Evolutionary conservation across 176 grass and related monocot species (phyloP).

Genomic region (Cocos nucifera): DNA sequence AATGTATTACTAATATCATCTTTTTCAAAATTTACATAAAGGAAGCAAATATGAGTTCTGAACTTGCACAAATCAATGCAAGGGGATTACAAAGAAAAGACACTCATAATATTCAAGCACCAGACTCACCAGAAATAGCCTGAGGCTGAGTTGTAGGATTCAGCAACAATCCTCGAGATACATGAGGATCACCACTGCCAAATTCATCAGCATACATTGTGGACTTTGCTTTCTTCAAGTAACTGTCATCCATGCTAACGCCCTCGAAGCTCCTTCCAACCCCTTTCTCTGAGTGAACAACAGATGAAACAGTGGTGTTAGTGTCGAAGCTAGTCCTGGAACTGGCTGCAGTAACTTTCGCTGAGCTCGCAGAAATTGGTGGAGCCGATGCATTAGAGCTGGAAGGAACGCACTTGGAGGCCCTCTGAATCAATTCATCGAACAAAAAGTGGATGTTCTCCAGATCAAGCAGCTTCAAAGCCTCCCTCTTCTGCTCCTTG

Average conservation of each 20-base stretch:
- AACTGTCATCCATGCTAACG: constrained; percentile 86
- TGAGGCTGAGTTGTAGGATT: constrained; percentile 6
- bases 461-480: constrained; percentile 66
- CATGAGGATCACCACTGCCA: constrained; percentile 23
- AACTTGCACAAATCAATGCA: too few relatives aligned
- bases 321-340: constrained; percentile 6
- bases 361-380: constrained; percentile 20
- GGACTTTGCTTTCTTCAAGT: constrained; percentile 67
- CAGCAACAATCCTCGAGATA: constrained; percentile 7
- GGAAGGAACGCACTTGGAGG: constrained; percentile 63
- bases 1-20: too few relatives aligned
- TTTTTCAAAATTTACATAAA: too few relatives aligned
- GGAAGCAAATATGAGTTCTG: too few relatives aligned
- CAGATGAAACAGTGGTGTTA: constrained; percentile 16
- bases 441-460: constrained; percentile 60
- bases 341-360: not conserved
- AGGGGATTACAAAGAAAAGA: too few relatives aligned
- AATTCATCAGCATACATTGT: constrained; percentile 42
- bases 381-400: constrained; percentile 30
- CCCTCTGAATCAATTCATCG: constrained; percentile 73
- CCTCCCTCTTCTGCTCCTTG: constrained; percentile 85
- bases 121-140: constrained; percentile 22
- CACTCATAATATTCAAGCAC: too few relatives aligned
- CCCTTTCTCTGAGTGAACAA: constrained; percentile 21
- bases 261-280: constrained; percentile 22